Evolutionary conservation across 176 grass and related monocot species (phyloP).

Genomic region (Coix lacrymajobi): DNA sequence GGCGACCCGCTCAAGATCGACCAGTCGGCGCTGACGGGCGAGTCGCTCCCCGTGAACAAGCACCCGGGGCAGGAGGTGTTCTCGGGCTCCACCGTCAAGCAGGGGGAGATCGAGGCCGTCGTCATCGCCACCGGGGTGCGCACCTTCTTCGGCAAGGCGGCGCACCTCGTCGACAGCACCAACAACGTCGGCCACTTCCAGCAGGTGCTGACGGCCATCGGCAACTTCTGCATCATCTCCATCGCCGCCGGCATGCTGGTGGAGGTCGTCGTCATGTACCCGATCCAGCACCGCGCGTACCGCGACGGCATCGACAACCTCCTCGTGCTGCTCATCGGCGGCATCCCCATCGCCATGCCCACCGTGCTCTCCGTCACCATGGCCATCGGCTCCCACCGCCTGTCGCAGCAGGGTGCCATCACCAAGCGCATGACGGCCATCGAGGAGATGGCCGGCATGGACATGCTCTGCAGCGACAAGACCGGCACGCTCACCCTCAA

Average conservation of each 20-base stretch:
- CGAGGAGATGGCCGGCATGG: slow-evolving; percentile 99
- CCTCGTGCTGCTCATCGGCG: slow-evolving; percentile 90
- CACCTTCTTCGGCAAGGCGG: slow-evolving; percentile 97
- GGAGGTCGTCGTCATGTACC: slow-evolving; percentile 84
- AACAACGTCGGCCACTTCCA: slow-evolving; percentile 97
- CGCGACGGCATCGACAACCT: slow-evolving; percentile 90
- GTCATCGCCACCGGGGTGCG: slow-evolving; percentile 93
- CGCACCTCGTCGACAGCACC: slow-evolving; percentile 97
- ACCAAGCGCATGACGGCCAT: slow-evolving; percentile 99
- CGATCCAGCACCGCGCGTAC: slow-evolving; percentile 74
- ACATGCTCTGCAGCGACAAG: slow-evolving; percentile 96
- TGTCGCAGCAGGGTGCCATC: slow-evolving; percentile 88
- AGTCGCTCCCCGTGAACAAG: slow-evolving; percentile 79
- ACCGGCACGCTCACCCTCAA: slow-evolving; percentile 94
- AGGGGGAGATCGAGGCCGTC: slow-evolving; percentile 88
- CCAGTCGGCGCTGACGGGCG: slow-evolving; percentile 85
- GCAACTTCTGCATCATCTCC: slow-evolving; percentile 96
- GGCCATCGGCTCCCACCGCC: slow-evolving; percentile 92
- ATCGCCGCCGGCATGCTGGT: slow-evolving; percentile 74
- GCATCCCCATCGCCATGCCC: slow-evolving; percentile 96
- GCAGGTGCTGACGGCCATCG: slow-evolving; percentile 86
- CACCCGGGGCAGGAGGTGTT: slow-evolving; percentile 86
- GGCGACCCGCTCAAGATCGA: slow-evolving; percentile 93
- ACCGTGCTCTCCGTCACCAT: slow-evolving; percentile 97
- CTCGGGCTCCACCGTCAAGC: slow-evolving; percentile 86